Base-by-base conservation (phyloP, 495 filamentous ascomycete genomes). In the Aspergillus sparsus region DNA sequence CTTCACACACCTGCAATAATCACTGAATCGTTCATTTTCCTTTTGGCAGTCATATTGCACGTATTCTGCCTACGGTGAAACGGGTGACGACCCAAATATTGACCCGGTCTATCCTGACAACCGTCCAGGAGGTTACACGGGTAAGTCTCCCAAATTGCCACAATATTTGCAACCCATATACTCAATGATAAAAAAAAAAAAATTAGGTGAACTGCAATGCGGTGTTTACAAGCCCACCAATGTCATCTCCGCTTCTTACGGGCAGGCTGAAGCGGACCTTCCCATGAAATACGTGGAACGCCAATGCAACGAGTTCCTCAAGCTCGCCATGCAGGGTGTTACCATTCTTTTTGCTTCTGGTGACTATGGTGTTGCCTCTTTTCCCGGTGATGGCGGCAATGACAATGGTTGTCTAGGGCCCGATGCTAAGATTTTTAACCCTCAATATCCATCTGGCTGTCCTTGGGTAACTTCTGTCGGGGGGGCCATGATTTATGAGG, bases 281-380 rank as follows among this genome's bases (percentile, higher is more conserved):
- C 82, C 83, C 11, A 70, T 77, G 37, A 68, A 67, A 41, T 88
- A 84, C 67, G 76, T 80, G 62, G 70, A 71, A 39, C 83, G 83
- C 51, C 81, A 85, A 65, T 85, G 84, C 69, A 71, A 75, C 52
- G 81, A 86, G 66, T 85, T 77, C 65, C 80, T 89, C 75, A 89
- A 89, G 73, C 83, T 89, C 7, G 85, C 80, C 3, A 74, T 89
- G 21, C 82, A 82, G 57, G 87, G 87, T 10, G 76, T 86, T 7
- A 83, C 83, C 0, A 72, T 88, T 16, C 63, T 90, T 39, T 82
- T 83, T 61, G 82, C 86, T 0, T 85, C 80, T 0, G 85, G 86
- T 8, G 85, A 88, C 70, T 77, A 73, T 33, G 85, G 86, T 34
- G 85, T 62, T 6, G 53, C 31, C 6, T 50, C 53, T 6, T 58